Evolutionary conservation across 257 asterid genomes (phyloP).

Genomic region (Avicennia marina): DNA sequence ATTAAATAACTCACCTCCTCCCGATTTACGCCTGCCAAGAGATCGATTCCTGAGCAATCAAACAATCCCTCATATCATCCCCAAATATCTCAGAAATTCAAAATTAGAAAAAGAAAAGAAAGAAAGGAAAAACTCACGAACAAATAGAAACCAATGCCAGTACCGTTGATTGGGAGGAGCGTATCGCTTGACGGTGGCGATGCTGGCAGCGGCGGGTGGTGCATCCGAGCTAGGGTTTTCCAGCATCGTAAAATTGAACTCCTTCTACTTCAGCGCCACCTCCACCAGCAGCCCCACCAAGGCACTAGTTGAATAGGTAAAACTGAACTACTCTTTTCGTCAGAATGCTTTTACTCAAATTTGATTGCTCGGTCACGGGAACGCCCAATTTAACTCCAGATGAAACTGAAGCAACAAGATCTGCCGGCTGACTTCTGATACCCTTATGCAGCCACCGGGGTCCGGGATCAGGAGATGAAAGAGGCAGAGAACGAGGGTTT

Average conservation of each 20-base stretch:
- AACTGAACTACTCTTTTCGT: neutral
- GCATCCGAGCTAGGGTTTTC: slow-evolving; percentile 65
- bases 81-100: slow-evolving; percentile 11
- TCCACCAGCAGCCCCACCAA: slow-evolving; percentile 24
- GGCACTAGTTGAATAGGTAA: slow-evolving; percentile 12
- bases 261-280: slow-evolving; percentile 25
- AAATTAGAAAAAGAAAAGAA: neutral
- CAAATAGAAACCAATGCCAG: neutral
- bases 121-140: neutral
- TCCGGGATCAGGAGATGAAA: neutral
- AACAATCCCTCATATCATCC: slow-evolving; percentile 14
- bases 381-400: slow-evolving; percentile 19
- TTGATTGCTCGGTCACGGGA: slow-evolving; percentile 17
- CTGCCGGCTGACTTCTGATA: slow-evolving; percentile 3
- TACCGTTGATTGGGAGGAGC: slow-evolving; percentile 96
- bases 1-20: slow-evolving; percentile 55
- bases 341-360: neutral
- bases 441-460: slow-evolving; percentile 26
- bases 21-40: slow-evolving; percentile 90
- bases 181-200: slow-evolving; percentile 69
- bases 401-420: slow-evolving; percentile 14
- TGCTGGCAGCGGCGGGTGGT: slow-evolving; percentile 45
- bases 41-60: slow-evolving; percentile 71
- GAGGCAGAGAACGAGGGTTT: slow-evolving; percentile 20
- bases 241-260: slow-evolving; percentile 45